Percentiles rank a stretch among this genome's conserved stretches.
Conservation (phyloP, 495 filamentous ascomycete genomes). For the Xylaria intraflava region DNA sequence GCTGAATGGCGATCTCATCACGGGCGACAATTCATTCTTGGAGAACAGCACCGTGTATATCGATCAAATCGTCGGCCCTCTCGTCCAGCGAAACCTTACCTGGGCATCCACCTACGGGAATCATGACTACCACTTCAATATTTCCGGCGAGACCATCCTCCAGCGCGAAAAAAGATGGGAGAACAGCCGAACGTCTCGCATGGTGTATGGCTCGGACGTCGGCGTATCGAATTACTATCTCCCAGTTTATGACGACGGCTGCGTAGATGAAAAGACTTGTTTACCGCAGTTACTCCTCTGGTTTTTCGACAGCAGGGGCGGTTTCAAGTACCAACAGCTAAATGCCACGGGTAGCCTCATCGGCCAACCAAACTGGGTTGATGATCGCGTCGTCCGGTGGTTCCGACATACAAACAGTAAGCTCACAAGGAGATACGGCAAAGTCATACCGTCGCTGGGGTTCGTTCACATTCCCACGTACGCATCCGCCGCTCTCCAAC, state of each 20-base stretch:
- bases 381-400: constrained; percentile 51
- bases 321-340: constrained; percentile 45
- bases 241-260: constrained; percentile 31
- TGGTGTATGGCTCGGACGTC: constrained; percentile 27
- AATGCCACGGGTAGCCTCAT: constrained; percentile 26
- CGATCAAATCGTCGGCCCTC: constrained; percentile 52
- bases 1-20: constrained; percentile 69
- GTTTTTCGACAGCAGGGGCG: constrained; percentile 71
- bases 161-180: constrained; percentile 46
- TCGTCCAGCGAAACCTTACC: constrained; percentile 43
- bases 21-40: constrained; percentile 56
- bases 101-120: constrained; percentile 74
- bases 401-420: constrained; percentile 44
- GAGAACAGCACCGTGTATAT: constrained; percentile 55
- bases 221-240: constrained; percentile 71
- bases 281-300: constrained; percentile 51
- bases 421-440: constrained; percentile 36
- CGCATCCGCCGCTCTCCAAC: constrained; percentile 49
- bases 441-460: constrained; percentile 53
- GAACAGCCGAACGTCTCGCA: constrained; percentile 52
- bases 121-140: constrained; percentile 59
- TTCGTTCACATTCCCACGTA: constrained; percentile 69
- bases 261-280: constrained; percentile 14
- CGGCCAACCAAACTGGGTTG: constrained; percentile 41
- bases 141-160: constrained; percentile 49